Evolutionary conservation across 768 basidiomycete species (phyloP).

Genomic region (Suillus variegatus): DNA sequence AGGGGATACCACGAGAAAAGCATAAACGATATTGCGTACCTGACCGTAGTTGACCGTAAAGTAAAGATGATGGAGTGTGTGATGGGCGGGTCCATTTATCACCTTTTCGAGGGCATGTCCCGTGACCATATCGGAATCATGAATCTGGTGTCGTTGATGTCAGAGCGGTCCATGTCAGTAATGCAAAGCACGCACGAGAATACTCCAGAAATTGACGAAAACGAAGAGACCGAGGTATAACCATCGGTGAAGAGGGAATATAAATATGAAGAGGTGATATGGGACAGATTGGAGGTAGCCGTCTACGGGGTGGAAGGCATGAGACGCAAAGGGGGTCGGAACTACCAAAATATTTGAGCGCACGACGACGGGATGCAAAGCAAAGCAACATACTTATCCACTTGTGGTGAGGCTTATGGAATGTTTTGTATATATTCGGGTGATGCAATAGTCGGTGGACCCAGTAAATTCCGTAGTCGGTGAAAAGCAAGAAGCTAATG

Average conservation of each 20-base stretch:
- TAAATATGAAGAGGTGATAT: slow-evolving; percentile 88
- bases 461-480: slow-evolving; percentile 96
- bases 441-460: slow-evolving; percentile 89
- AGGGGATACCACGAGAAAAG: slow-evolving; percentile 15
- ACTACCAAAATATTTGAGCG: slow-evolving; percentile 47
- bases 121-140: slow-evolving; percentile 98
- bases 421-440: slow-evolving; percentile 80
- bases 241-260: slow-evolving; percentile 88
- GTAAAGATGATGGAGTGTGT: slow-evolving; percentile 95
- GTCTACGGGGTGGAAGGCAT: slow-evolving; percentile 97
- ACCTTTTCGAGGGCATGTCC: slow-evolving; percentile 83
- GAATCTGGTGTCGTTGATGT: slow-evolving; percentile 59
- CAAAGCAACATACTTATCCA: slow-evolving; percentile 79
- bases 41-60: slow-evolving; percentile 97
- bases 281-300: slow-evolving; percentile 94
- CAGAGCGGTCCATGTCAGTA: neutral
- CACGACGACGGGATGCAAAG: slow-evolving; percentile 8
- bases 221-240: slow-evolving; percentile 87
- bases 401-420: slow-evolving; percentile 99
- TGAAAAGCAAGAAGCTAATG: slow-evolving; percentile 75
- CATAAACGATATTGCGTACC: slow-evolving; percentile 39
- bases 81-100: slow-evolving; percentile 98
- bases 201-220: slow-evolving; percentile 91
- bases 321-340: slow-evolving; percentile 95
- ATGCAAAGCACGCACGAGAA: slow-evolving; percentile 61